Percentiles rank a stretch among this genome's conserved stretches.
Conservation (phyloP, 2,329 filamentous ascomycete genomes). For the Aspergillus ochraceus region DNA sequence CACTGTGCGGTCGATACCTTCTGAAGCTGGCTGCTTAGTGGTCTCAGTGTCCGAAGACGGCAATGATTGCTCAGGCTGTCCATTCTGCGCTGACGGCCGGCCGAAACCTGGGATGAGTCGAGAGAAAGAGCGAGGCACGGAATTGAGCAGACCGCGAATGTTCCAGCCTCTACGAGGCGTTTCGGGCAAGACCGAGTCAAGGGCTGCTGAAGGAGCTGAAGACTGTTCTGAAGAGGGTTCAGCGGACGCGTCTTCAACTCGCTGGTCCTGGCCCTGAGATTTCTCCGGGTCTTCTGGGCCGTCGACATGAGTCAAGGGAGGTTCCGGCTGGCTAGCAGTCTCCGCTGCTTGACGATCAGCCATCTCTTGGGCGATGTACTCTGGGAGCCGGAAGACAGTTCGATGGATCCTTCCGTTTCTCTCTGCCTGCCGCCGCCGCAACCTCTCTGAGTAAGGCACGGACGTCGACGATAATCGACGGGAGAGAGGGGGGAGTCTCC, state of each 20-base stretch:
- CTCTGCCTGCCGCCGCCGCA: conserved; percentile 30
- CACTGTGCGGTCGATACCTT: conserved; percentile 16
- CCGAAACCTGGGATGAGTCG: conserved; percentile 24
- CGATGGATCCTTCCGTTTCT: conserved; percentile 32
- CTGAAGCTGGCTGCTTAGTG: conserved; percentile 17
- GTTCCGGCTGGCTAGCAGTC: conserved; percentile 5
- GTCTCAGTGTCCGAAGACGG: background rate
- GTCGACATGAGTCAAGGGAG: conserved; percentile 9
- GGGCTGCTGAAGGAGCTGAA: background rate
- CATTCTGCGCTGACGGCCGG: conserved; percentile 16
- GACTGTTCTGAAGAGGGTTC: background rate
- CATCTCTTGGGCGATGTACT: conserved; percentile 32
- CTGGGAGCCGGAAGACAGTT: conserved; percentile 35
- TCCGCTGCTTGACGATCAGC: conserved; percentile 24
- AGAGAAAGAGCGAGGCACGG: conserved; percentile 31
- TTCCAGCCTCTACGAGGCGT: conserved; percentile 28
- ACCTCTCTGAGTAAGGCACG: conserved; percentile 30
- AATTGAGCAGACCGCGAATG: conserved; percentile 30
- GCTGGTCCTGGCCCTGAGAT: conserved; percentile 1
- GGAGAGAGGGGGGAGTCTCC: conserved; percentile 17
- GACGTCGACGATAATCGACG: conserved; percentile 17
- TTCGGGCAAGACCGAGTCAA: conserved; percentile 22
- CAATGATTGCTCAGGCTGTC: conserved; percentile 12
- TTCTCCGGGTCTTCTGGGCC: conserved; percentile 8
- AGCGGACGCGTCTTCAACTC: background rate